phyloP scores from a whole-genome alignment of 73 alveolate genomes.

The Breviolum minutum region DNA sequence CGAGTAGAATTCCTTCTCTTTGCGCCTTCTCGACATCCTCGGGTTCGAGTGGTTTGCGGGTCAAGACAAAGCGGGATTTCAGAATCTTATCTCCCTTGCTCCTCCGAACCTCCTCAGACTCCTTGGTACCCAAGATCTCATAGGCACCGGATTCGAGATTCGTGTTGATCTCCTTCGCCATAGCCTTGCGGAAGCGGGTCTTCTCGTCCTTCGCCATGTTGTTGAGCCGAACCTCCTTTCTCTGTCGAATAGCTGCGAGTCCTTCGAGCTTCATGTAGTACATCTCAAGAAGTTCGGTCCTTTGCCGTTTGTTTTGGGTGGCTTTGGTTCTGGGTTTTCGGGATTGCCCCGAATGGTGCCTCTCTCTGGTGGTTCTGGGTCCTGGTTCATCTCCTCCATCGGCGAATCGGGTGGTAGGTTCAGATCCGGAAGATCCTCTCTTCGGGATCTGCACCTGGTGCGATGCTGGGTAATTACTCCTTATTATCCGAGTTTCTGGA shows the following conservation, averaged over 20 bases:
- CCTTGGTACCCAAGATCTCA: neutral
- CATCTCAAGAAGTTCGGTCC: neutral
- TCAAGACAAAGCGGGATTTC: constrained; percentile 18
- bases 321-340: too few relatives aligned
- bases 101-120: neutral
- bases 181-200: neutral
- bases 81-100: constrained; percentile 3
- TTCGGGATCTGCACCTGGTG: too few relatives aligned
- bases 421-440: too few relatives aligned
- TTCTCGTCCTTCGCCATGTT: neutral
- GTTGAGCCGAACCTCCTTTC: neutral
- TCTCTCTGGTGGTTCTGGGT: too few relatives aligned
- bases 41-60: neutral
- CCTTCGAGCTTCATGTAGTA: neutral
- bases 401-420: too few relatives aligned
- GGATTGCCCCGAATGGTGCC: too few relatives aligned
- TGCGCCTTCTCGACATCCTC: neutral
- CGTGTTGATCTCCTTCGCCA: neutral
- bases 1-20: neutral
- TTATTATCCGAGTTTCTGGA: too few relatives aligned
- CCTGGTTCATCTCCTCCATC: too few relatives aligned
- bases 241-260: neutral
- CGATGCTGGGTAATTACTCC: too few relatives aligned
- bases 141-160: constrained; percentile 20
- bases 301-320: neutral